phyloP scores from a whole-genome alignment of 2,329 filamentous ascomycete genomes.

The Fusarium decemcellulare region DNA sequence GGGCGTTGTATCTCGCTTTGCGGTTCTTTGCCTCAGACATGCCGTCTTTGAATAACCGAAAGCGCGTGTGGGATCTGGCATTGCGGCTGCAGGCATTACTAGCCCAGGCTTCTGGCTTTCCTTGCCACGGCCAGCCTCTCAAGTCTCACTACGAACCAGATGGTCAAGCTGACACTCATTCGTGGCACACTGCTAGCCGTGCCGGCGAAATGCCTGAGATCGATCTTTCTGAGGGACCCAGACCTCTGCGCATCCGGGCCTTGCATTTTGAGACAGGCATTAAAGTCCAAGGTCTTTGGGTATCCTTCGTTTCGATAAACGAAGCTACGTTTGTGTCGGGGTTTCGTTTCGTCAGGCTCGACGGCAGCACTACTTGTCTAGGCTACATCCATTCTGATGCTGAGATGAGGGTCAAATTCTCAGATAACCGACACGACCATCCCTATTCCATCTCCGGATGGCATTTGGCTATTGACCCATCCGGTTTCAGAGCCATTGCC shows the following conservation, averaged over 20 bases:
- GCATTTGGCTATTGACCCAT: constrained; percentile 13
- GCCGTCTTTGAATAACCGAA: constrained; percentile 9
- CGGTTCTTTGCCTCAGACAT: neutral
- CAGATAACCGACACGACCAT: neutral
- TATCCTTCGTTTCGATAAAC: constrained; percentile 18
- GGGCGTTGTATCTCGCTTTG: constrained; percentile 9
- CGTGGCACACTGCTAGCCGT: constrained; percentile 18
- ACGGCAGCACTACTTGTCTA: neutral
- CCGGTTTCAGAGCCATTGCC: constrained; percentile 17
- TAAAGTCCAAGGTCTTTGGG: constrained; percentile 8
- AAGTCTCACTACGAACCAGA: constrained; percentile 5
- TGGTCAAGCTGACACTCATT: neutral
- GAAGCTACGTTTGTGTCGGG: constrained; percentile 14
- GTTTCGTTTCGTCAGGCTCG: constrained; percentile 2
- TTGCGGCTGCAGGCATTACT: constrained; percentile 4
- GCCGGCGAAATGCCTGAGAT: neutral
- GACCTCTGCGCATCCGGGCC: constrained; percentile 1
- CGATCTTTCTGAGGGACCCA: constrained; percentile 2
- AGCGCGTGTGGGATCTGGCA: constrained; percentile 17
- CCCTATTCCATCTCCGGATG: constrained; percentile 21
- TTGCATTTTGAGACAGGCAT: neutral
- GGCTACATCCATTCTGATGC: constrained; percentile 24
- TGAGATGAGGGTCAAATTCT: constrained; percentile 6
- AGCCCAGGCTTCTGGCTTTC: constrained; percentile 2
- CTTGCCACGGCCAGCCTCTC: constrained; percentile 5